These are phyloP conservation scores for Erigeron philadelphicus DNA, from an alignment of 140 eudicot genomes.

Conservation along the genomic window DNA sequence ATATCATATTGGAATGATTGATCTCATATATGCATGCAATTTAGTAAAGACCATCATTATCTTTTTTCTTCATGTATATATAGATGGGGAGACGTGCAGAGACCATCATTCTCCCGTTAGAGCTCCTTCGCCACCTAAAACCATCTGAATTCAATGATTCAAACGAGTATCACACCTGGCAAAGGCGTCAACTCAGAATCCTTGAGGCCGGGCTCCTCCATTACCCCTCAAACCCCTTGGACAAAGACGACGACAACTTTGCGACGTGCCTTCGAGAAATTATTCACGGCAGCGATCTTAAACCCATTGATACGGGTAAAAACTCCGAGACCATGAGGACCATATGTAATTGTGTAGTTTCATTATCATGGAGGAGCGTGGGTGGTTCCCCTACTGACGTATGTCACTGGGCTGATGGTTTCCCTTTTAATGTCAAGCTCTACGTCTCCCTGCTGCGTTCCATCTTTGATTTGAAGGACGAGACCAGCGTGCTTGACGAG, in stretches of 20 bases:
- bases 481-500: slow-evolving; percentile 66
- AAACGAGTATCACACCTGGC: slow-evolving; percentile 81
- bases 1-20: too few relatives aligned
- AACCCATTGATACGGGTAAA: slow-evolving; percentile 62
- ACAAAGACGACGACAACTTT: slow-evolving; percentile 32
- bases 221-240: slow-evolving; percentile 65
- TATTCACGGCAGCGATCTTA: slow-evolving; percentile 34
- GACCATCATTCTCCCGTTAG: slow-evolving; percentile 84
- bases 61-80: background rate
- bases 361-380: slow-evolving; percentile 65
- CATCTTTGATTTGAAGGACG: slow-evolving; percentile 64
- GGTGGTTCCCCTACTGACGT: slow-evolving; percentile 43
- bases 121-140: slow-evolving; percentile 82
- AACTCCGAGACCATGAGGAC: slow-evolving; percentile 65
- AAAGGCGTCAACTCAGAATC: slow-evolving; percentile 70
- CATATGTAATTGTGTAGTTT: slow-evolving; percentile 53
- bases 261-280: slow-evolving; percentile 44
- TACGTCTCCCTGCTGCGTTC: slow-evolving; percentile 51
- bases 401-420: slow-evolving; percentile 96
- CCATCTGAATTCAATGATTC: slow-evolving; percentile 68
- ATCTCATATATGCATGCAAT: too few relatives aligned
- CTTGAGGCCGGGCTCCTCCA: slow-evolving; percentile 71
- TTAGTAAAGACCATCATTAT: too few relatives aligned
- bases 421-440: slow-evolving; percentile 64
- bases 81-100: slow-evolving; percentile 93